Evolutionary conservation across 2,329 filamentous ascomycete species (phyloP).

Genomic region (Orbilia brochopaga): DNA sequence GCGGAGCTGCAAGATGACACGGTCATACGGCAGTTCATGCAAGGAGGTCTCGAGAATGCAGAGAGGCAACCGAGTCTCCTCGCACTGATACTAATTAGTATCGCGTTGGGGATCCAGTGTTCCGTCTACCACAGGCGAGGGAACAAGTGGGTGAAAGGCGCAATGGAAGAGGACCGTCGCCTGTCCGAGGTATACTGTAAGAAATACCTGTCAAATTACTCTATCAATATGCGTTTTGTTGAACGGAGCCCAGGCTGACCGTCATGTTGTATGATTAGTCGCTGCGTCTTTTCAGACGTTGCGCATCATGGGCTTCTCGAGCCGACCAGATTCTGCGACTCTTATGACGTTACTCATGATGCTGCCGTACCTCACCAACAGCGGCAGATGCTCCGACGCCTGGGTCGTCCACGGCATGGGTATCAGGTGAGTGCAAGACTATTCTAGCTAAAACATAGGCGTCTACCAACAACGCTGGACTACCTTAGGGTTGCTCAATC

Average conservation of each 20-base stretch:
- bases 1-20: slow-evolving; percentile 44
- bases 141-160: slow-evolving; percentile 34
- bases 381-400: slow-evolving; percentile 45
- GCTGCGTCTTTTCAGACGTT: slow-evolving; percentile 44
- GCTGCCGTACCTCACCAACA: slow-evolving; percentile 46
- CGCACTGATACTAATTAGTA: slow-evolving; percentile 39
- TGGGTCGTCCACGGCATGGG: slow-evolving; percentile 49
- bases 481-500: slow-evolving; percentile 34
- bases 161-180: slow-evolving; percentile 44
- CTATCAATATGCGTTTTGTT: neutral
- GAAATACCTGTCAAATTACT: neutral
- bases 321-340: slow-evolving; percentile 23
- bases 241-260: slow-evolving; percentile 1
- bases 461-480: neutral
- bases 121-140: slow-evolving; percentile 39
- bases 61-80: slow-evolving; percentile 44
- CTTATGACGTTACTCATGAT: slow-evolving; percentile 45
- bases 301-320: slow-evolving; percentile 44
- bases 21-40: slow-evolving; percentile 31
- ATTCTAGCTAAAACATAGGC: neutral
- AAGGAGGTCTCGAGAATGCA: slow-evolving; percentile 37
- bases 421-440: slow-evolving; percentile 19
- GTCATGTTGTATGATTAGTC: slow-evolving; percentile 11
- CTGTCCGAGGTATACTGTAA: slow-evolving; percentile 43
- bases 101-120: slow-evolving; percentile 46